phyloP scores from a whole-genome alignment of 352 stramenopile genomes.

The Phytophthora cajani region DNA sequence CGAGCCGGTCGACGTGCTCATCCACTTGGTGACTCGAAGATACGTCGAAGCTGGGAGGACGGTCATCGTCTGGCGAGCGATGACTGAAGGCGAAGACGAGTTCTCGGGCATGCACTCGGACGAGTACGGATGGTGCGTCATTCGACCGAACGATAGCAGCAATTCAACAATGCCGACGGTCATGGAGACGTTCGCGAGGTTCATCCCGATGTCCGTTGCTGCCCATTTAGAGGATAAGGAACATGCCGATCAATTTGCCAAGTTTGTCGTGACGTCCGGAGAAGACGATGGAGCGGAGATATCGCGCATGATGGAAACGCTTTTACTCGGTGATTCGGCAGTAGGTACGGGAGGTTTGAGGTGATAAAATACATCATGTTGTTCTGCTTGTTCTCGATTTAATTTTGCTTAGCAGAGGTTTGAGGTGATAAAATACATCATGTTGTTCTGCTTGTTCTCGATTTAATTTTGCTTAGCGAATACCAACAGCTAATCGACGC shows the following conservation, averaged over 20 bases:
- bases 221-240: not conserved
- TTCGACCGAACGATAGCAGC: not conserved
- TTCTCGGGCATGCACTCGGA: constrained; percentile 16
- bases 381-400: too few species aligned
- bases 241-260: constrained; percentile 22
- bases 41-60: constrained; percentile 1
- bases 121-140: constrained; percentile 11
- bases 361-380: not conserved
- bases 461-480: too few species aligned
- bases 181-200: constrained; percentile 20
- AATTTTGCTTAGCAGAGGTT: not conserved
- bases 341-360: not conserved
- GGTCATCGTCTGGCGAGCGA: constrained; percentile 5
- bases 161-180: constrained; percentile 7
- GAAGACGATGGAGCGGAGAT: constrained; percentile 32
- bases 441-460: too few species aligned
- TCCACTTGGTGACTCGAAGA: not conserved
- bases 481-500: too few species aligned
- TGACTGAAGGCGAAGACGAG: constrained; percentile 13
- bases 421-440: not conserved
- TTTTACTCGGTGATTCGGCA: constrained; percentile 11
- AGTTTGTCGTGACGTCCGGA: constrained; percentile 27
- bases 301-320: constrained; percentile 29
- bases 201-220: constrained; percentile 21
- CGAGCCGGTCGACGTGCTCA: not conserved